phyloP scores from a whole-genome alignment of 2,329 filamentous ascomycete genomes.

The Aspergillus aculeatinus region DNA sequence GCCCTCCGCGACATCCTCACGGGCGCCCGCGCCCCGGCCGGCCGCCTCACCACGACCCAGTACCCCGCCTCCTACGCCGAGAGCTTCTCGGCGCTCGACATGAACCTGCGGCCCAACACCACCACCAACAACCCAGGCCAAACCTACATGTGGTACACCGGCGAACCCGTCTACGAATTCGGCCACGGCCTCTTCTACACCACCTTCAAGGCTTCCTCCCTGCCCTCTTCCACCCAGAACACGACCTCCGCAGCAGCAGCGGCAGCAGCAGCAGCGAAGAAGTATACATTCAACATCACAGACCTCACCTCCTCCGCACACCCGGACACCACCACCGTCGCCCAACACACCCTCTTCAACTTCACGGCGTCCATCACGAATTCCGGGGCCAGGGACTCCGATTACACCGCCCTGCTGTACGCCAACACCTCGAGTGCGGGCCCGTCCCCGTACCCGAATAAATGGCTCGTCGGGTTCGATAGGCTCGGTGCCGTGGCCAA shows the following conservation, averaged over 20 bases:
- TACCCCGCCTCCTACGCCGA: constrained; percentile 45
- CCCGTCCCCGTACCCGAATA: constrained; percentile 43
- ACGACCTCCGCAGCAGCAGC: background rate
- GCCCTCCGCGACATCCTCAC: constrained; percentile 46
- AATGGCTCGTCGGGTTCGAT: constrained; percentile 44
- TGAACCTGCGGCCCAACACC: constrained; percentile 41
- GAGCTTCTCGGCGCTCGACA: constrained; percentile 42
- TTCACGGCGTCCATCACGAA: constrained; percentile 40
- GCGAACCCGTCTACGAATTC: constrained; percentile 42
- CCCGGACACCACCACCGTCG: constrained; percentile 26
- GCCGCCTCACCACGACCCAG: constrained; percentile 42
- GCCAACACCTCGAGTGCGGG: constrained; percentile 38
- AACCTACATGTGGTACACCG: constrained; percentile 48
- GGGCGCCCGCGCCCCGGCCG: constrained; percentile 43
- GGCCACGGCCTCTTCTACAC: constrained; percentile 49
- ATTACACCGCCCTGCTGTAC: constrained; percentile 45
- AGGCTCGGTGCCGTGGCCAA: constrained; percentile 27
- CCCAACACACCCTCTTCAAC: constrained; percentile 40
- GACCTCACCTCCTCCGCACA: constrained; percentile 33
- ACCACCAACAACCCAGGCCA: constrained; percentile 42
- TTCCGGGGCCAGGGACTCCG: constrained; percentile 36
- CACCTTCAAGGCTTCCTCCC: constrained; percentile 29
- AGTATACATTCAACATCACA: constrained; percentile 32
- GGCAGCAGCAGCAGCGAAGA: no score
- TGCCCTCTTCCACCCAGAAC: background rate